Percentiles rank a stretch among this genome's conserved stretches.
phyloP scores from a whole-genome alignment of 306 rosid genomes.

The Neltuma alba region DNA sequence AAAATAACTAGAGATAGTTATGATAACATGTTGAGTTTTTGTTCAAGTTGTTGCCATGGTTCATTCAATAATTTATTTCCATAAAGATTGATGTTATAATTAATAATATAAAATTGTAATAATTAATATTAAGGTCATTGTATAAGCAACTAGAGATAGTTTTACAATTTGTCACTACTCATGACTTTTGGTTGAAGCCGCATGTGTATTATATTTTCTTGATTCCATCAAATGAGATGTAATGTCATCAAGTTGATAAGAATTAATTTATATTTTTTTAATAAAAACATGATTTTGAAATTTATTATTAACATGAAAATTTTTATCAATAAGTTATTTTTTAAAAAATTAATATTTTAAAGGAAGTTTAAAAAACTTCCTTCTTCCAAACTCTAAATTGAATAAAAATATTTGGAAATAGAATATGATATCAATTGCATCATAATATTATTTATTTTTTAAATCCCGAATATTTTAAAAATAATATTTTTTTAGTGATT shows the following conservation, averaged over 20 bases:
- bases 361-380: no score
- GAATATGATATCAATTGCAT: background rate
- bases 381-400: no score
- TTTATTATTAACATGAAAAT: background rate
- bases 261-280: background rate
- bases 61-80: constrained; percentile 20
- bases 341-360: no score
- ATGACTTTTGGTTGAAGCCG: constrained; percentile 20
- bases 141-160: constrained; percentile 21
- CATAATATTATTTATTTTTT: background rate
- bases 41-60: constrained; percentile 12
- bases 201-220: background rate
- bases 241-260: background rate
- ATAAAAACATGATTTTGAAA: background rate
- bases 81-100: constrained; percentile 20
- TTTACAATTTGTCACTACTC: constrained; percentile 22
- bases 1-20: background rate
- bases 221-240: background rate
- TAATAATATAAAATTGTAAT: constrained; percentile 4
- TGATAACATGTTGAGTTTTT: constrained; percentile 39
- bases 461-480: background rate
- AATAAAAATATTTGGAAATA: background rate
- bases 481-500: background rate
- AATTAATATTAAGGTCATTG: constrained; percentile 10
- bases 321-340: background rate